Base-by-base conservation (phyloP, 2,329 filamentous ascomycete species). In the Nigrospora osmanthi region DNA sequence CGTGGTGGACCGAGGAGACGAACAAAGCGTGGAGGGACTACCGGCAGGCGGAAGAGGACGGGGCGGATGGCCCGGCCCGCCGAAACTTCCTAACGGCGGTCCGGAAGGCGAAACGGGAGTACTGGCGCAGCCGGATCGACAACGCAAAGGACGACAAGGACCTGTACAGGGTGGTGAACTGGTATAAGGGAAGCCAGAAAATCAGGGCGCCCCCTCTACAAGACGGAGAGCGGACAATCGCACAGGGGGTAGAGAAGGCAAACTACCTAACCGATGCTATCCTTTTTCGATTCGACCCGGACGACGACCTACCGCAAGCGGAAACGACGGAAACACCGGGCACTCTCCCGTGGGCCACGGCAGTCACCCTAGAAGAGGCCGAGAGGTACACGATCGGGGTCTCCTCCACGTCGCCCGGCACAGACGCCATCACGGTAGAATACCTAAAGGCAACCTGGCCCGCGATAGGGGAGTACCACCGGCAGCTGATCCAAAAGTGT, bases 401-500 rank as follows among this genome's bases (percentile, higher is more conserved):
- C 14, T 35, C 34, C 14, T 35, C 34, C 35, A 44, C 35, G 7
- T 28, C 43, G 13, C 43, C 37, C 6, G 43, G 43, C 17, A 30
- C 13, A 9, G 37, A 44, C 23, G 35, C 12, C 4, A 11, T 44
- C 35, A 33, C 17, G 12, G 36, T 35, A 5, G 15, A 4, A 11
- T 36, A 40, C 13, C 35, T 39, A 6, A 15, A 34, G 31, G 35
- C 36, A 4, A 28, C 16, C 11, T 44, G 43, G 43, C 35, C 35
- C 17, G 28, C 35, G 17, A 34, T 44, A 10, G 15, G 19, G 4
- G 36, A 44, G 23, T 30, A n/a, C 17, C 17, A 40, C 19, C 43
- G 43, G 12, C 12, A 14, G 6, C 43, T 46, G 11, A 48, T 41
- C 28, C 14, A 48, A 31, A 36, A 17, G 17, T 51, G 41, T 33